Conservation (phyloP, 139 green algal species). For the Dunaliella sp. region DNA sequence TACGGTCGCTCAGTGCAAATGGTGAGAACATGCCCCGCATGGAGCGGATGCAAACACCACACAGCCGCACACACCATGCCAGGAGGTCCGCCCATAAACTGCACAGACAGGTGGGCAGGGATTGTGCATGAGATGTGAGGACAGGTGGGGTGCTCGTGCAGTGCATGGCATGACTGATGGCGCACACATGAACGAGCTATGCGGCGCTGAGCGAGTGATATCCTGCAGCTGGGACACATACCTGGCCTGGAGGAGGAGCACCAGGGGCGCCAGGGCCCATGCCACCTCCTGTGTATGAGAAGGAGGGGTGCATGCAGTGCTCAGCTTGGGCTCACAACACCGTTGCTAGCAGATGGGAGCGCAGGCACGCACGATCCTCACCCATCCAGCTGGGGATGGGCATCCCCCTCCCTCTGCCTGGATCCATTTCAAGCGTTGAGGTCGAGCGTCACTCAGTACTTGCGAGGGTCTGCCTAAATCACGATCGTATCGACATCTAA, state of each 20-base stretch:
- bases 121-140: not conserved
- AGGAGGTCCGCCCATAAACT: not conserved
- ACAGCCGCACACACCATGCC: not conserved
- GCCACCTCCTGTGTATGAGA: not conserved
- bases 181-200: not conserved
- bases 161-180: not conserved
- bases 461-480: too few relatives aligned
- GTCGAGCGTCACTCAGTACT: too few relatives aligned
- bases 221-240: too few relatives aligned
- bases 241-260: not conserved
- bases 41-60: not conserved
- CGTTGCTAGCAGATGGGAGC: not conserved
- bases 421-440: too few relatives aligned
- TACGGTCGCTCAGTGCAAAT: not conserved
- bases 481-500: too few relatives aligned
- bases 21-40: not conserved
- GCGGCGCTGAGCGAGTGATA: not conserved
- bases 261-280: not conserved
- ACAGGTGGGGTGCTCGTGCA: not conserved
- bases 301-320: not conserved
- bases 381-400: too few relatives aligned
- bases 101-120: not conserved
- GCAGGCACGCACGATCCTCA: not conserved
- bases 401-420: too few relatives aligned
- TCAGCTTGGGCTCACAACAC: too few relatives aligned